Conservation (phyloP, 2,329 filamentous ascomycete genomes). For the Fusarium sp. region DNA sequence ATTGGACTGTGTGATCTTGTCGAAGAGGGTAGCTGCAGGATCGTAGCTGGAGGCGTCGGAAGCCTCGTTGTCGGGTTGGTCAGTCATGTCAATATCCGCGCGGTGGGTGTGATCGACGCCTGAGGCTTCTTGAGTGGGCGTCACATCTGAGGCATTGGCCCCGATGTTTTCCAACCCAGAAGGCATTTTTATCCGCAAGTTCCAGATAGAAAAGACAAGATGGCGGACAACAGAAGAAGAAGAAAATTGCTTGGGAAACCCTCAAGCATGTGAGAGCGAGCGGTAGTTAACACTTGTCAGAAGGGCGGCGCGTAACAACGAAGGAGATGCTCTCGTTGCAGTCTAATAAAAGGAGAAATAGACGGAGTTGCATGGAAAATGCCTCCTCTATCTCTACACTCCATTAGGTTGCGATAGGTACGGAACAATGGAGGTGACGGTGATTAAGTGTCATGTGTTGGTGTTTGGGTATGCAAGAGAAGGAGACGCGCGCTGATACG, state of each 20-base stretch:
- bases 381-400: constrained; percentile 7
- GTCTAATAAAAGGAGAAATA: constrained; percentile 4
- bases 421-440: background rate
- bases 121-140: constrained; percentile 20
- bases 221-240: constrained; percentile 5
- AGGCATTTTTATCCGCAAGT: constrained; percentile 27
- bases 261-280: constrained; percentile 24
- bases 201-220: background rate
- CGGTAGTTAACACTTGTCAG: constrained; percentile 40
- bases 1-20: constrained; percentile 14
- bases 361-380: background rate
- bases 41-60: constrained; percentile 28
- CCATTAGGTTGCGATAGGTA: background rate
- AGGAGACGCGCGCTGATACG: constrained; percentile 4
- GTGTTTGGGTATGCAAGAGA: background rate
- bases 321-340: constrained; percentile 11
- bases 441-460: background rate
- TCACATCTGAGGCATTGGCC: constrained; percentile 9
- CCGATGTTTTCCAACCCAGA: constrained; percentile 4
- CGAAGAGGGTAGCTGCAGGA: constrained; percentile 18
- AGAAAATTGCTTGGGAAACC: constrained; percentile 13
- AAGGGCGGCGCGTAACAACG: constrained; percentile 9
- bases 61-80: constrained; percentile 15
- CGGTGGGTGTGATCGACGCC: constrained; percentile 11
- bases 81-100: constrained; percentile 24